Percentiles rank a stretch among this genome's conserved stretches.
Evolutionary conservation across 148 eudicot genomes (phyloP).

Genomic region (Limonium bicolor): DNA sequence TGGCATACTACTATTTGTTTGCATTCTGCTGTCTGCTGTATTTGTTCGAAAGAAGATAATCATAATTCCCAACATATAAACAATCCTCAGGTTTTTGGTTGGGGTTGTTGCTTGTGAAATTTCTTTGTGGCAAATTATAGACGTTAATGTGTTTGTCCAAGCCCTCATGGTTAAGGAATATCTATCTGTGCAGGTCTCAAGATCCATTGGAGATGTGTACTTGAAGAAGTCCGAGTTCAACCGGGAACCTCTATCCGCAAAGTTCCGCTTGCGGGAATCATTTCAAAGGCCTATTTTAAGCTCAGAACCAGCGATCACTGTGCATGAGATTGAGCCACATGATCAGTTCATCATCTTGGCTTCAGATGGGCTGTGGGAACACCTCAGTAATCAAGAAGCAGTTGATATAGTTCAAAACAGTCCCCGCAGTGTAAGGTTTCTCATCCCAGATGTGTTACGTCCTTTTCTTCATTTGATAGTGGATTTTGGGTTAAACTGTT

Average conservation of each 20-base stretch:
- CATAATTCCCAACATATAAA: not conserved
- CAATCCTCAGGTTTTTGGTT: not conserved
- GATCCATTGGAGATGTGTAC: slow-evolving; percentile 25
- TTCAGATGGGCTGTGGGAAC: slow-evolving; percentile 30
- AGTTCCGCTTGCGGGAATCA: slow-evolving; percentile 21
- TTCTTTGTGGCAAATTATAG: too few species aligned
- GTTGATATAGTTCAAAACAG: slow-evolving; percentile 23
- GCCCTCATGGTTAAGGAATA: too few species aligned
- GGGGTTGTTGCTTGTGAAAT: not conserved
- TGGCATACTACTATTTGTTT: not conserved
- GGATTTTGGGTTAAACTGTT: too few species aligned
- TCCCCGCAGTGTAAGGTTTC: slow-evolving; percentile 18
- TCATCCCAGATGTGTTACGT: too few species aligned
- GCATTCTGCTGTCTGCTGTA: not conserved
- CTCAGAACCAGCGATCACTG: slow-evolving; percentile 18
- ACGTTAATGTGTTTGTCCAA: too few species aligned
- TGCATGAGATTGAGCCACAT: slow-evolving; percentile 16
- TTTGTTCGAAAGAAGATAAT: not conserved
- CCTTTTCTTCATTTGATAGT: too few species aligned
- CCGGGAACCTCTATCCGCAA: slow-evolving; percentile 17
- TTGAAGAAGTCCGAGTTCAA: slow-evolving; percentile 23
- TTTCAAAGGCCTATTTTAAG: slow-evolving; percentile 18
- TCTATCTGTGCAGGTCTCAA: slow-evolving; percentile 24
- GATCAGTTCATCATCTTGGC: slow-evolving; percentile 26
- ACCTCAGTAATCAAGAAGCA: slow-evolving; percentile 24